phyloP scores from a whole-genome alignment of 2,329 filamentous ascomycete species.

The Botrytis paeoniae region DNA sequence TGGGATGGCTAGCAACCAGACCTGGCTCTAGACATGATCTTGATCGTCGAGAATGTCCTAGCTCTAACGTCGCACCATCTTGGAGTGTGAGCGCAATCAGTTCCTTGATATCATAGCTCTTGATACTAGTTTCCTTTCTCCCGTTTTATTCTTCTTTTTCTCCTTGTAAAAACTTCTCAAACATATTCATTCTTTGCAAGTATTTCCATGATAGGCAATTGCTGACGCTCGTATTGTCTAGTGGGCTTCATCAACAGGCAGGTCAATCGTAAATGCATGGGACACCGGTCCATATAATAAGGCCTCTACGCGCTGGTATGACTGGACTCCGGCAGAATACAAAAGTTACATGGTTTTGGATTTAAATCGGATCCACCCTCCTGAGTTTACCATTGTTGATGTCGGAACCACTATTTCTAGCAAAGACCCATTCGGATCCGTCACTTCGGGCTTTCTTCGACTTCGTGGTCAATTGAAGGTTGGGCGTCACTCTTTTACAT shows the following conservation, averaged over 20 bases:
- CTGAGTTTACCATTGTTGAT: background rate
- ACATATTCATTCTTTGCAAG: background rate
- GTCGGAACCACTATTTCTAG: background rate
- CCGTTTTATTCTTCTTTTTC: background rate
- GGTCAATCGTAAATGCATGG: background rate
- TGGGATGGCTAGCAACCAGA: background rate
- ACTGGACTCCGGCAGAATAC: background rate
- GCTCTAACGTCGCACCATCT: slow-evolving; percentile 1
- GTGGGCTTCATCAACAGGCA: slow-evolving; percentile 5
- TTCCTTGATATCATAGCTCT: background rate
- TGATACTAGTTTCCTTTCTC: background rate
- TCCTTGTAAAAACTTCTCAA: background rate
- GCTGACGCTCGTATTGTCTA: background rate
- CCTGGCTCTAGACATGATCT: no score
- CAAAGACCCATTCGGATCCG: background rate
- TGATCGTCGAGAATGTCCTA: background rate
- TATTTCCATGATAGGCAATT: background rate
- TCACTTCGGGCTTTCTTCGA: background rate
- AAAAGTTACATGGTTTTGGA: background rate
- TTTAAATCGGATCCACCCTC: background rate
- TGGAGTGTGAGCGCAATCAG: background rate
- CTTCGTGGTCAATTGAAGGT: background rate
- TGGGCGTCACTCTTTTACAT: background rate
- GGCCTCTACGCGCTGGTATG: background rate
- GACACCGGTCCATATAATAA: no score